Evolutionary conservation across 805 yeast species (phyloP).

Genomic region (Trichomonascus vanleenenianus): DNA sequence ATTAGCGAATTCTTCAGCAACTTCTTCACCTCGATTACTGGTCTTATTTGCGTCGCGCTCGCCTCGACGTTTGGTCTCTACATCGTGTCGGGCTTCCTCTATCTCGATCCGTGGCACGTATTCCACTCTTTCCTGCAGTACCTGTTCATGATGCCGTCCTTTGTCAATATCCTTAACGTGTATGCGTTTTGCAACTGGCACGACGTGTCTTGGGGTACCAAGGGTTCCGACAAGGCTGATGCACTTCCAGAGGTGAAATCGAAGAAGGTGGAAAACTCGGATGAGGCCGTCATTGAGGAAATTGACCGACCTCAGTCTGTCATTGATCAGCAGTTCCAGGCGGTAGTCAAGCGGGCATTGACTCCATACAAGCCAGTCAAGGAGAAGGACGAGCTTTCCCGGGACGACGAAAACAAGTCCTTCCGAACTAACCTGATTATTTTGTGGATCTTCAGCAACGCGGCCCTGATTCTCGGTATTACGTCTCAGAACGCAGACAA

Average conservation of each 20-base stretch:
- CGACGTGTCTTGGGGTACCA: conserved; percentile 71
- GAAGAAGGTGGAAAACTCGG: conserved; percentile 46
- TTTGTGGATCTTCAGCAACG: conserved; percentile 34
- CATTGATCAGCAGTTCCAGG: conserved; percentile 43
- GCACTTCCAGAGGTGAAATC: conserved; percentile 45
- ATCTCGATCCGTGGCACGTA: conserved; percentile 63
- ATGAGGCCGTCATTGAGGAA: conserved; percentile 43
- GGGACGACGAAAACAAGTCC: conserved; percentile 32
- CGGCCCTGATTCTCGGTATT: conserved; percentile 30
- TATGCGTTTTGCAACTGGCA: conserved; percentile 67
- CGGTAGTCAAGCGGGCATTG: conserved; percentile 44
- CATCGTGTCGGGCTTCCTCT: conserved; percentile 49
- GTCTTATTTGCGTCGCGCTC: conserved; percentile 52
- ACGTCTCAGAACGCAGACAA: conserved; percentile 30
- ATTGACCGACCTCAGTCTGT: conserved; percentile 42
- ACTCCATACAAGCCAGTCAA: conserved; percentile 39
- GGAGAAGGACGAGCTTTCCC: conserved; percentile 15
- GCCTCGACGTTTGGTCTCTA: conserved; percentile 55
- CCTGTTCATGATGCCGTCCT: conserved; percentile 30
- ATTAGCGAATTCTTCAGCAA: conserved; percentile 25
- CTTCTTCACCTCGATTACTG: conserved; percentile 38
- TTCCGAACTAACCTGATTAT: conserved; percentile 35
- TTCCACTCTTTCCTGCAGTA: conserved; percentile 42
- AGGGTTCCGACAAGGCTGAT: conserved; percentile 48
- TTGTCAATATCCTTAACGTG: conserved; percentile 45